Conservation (phyloP, 164 flowering plant genomes). For the Kingdonia uniflora region DNA sequence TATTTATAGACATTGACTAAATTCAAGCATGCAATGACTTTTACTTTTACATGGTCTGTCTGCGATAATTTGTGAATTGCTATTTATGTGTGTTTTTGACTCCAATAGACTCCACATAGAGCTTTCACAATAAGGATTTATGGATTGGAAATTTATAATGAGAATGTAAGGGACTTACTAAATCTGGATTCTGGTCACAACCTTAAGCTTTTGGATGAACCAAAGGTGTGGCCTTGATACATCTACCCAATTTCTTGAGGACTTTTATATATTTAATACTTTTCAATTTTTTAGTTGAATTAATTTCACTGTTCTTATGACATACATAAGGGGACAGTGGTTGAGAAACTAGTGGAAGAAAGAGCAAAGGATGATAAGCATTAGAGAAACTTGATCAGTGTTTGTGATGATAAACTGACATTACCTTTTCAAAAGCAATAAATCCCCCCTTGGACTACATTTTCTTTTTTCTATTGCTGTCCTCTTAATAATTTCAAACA, state of each 20-base stretch:
- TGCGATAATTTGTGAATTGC: neutral
- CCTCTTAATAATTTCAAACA: too few species aligned
- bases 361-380: conserved; percentile 66
- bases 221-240: conserved; percentile 49
- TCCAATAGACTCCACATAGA: conserved; percentile 76
- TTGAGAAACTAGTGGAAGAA: conserved; percentile 91
- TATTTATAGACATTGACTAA: conserved; percentile 69
- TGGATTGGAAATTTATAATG: too few species aligned
- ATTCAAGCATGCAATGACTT: conserved; percentile 40
- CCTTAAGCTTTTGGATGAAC: conserved; percentile 93
- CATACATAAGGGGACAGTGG: conserved; percentile 89
- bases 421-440: too few species aligned
- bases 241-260: neutral
- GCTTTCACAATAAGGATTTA: conserved; percentile 75
- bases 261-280: too few species aligned
- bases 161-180: too few species aligned
- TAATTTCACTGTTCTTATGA: neutral
- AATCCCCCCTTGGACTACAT: too few species aligned
- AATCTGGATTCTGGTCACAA: conserved; percentile 80
- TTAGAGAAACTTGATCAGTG: conserved; percentile 61
- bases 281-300: neutral
- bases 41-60: too few species aligned
- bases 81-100: neutral
- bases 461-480: too few species aligned
- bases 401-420: conserved; percentile 78